Percentiles rank a stretch among this genome's conserved stretches.
Conservation (phyloP, 2,329 filamentous ascomycete species). For the Pseudocercospora fuligena region DNA sequence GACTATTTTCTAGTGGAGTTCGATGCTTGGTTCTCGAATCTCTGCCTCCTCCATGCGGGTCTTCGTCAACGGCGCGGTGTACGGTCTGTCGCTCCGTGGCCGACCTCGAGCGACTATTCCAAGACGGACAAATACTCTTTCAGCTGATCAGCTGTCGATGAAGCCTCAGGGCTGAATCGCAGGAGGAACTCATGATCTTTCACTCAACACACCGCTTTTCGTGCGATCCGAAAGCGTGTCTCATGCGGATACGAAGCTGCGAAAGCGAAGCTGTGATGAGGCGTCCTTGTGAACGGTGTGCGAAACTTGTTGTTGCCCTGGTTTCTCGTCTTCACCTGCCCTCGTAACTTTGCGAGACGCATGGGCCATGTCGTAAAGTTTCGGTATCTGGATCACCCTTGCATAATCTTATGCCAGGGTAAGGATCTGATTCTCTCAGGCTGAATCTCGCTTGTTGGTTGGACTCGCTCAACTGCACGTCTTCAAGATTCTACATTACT, state of each 20-base stretch:
- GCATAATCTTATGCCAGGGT: background rate
- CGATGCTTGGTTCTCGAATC: background rate
- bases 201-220: background rate
- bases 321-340: background rate
- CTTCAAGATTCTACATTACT: background rate
- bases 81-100: background rate
- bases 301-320: background rate
- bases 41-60: background rate
- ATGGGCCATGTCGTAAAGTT: background rate
- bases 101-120: background rate
- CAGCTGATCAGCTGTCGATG: background rate
- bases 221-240: background rate
- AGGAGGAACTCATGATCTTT: background rate
- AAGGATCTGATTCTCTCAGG: background rate
- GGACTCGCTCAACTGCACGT: background rate
- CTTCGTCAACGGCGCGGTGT: background rate
- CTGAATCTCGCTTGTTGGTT: background rate
- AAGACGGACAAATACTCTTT: background rate
- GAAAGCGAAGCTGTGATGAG: background rate
- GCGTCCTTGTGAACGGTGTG: background rate
- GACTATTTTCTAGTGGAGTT: background rate
- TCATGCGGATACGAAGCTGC: background rate
- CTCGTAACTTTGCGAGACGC: background rate
- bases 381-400: constrained; percentile 1
- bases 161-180: background rate